Conservation (phyloP, 1,284 basidiomycete species). For the Microbotryomycetes sp. region DNA sequence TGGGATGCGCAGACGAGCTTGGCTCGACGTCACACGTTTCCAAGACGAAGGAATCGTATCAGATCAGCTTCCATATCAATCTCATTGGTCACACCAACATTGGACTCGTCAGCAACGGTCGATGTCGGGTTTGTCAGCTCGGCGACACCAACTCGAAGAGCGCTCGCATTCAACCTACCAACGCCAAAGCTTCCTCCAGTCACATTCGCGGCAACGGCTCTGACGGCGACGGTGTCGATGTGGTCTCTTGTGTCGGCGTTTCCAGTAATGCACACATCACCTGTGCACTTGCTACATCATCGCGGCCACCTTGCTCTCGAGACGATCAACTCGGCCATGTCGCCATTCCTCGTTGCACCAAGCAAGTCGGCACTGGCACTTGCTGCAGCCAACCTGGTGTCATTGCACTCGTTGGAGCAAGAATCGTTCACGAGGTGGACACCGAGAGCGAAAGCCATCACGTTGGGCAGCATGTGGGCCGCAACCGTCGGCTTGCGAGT, state of each 20-base stretch:
- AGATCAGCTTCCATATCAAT: conserved; percentile 8
- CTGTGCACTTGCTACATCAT: conserved; percentile 15
- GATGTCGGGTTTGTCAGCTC: not conserved
- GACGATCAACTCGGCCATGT: conserved; percentile 8
- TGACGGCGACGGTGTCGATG: not conserved
- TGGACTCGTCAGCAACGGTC: not conserved
- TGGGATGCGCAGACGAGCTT: not conserved
- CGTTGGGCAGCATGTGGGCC: conserved; percentile 71
- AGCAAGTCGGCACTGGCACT: not conserved
- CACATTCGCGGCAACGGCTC: not conserved
- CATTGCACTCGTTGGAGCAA: conserved; percentile 2
- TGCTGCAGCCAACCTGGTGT: conserved; percentile 6
- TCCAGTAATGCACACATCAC: conserved; percentile 6
- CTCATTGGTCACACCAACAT: not conserved
- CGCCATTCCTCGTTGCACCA: conserved; percentile 14
- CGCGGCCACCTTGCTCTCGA: not conserved
- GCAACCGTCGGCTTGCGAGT: conserved; percentile 80
- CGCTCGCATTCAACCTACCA: not conserved
- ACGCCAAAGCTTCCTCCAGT: not conserved
- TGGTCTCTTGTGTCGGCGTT: not conserved
- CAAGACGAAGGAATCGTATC: conserved; percentile 1
- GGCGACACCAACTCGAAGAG: too few relatives aligned
- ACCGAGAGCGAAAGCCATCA: conserved; percentile 17
- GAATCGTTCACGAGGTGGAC: not conserved
- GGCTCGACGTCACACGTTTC: conserved; percentile 19